A percentile compares a stretch with the other conserved stretches of the same genome.
Evolutionary conservation across 495 filamentous ascomycete genomes (phyloP).

Genomic region (Hyaloscypha finlandica): DNA sequence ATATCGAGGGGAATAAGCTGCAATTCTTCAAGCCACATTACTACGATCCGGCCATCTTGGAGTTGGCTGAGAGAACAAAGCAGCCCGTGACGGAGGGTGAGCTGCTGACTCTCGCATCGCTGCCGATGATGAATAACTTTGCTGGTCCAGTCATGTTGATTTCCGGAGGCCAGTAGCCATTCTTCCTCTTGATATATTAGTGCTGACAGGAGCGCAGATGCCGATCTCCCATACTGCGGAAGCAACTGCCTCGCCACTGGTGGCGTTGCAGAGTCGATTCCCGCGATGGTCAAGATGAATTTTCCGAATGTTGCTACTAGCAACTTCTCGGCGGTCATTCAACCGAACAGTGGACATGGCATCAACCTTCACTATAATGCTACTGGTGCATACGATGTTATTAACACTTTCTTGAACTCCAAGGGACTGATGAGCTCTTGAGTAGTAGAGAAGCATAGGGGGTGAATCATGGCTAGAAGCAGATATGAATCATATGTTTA

Average conservation of each 20-base stretch:
- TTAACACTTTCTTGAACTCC: conserved; percentile 32
- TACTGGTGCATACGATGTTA: conserved; percentile 42
- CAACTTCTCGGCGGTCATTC: conserved; percentile 47
- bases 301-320: conserved; percentile 43
- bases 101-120: conserved; percentile 45
- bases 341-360: conserved; percentile 52
- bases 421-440: conserved; percentile 32
- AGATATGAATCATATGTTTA: not conserved
- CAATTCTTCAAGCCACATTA: conserved; percentile 49
- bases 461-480: not conserved
- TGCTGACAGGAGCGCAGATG: conserved; percentile 29
- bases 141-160: conserved; percentile 31
- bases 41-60: conserved; percentile 49
- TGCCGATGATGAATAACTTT: conserved; percentile 29
- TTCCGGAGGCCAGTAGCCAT: conserved; percentile 37
- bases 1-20: conserved; percentile 25
- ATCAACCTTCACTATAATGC: conserved; percentile 55
- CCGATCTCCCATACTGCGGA: conserved; percentile 55
- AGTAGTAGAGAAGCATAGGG: not conserved
- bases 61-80: conserved; percentile 45
- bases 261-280: conserved; percentile 40
- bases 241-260: conserved; percentile 49
- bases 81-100: conserved; percentile 54
- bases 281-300: conserved; percentile 35
- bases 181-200: not conserved